Percentiles rank a stretch among this genome's conserved stretches.
Conservation (phyloP, 1,284 basidiomycete species). For the Tetrapyrgos nigripes region DNA sequence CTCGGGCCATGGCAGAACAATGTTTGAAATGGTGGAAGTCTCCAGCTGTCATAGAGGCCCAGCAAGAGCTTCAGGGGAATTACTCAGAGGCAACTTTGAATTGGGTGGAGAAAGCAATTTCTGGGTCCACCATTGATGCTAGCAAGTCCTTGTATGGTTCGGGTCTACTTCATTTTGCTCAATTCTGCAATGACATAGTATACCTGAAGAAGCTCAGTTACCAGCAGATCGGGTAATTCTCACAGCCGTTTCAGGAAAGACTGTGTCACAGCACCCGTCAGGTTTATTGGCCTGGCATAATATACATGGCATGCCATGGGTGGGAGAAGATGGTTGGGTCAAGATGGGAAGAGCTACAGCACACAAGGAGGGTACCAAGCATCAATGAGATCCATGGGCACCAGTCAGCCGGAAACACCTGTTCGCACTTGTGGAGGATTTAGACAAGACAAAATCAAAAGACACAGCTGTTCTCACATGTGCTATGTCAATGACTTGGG, state of each 20-base stretch:
- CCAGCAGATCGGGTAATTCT: constrained; percentile 36
- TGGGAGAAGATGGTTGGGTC: constrained; percentile 2
- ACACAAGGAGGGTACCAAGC: neutral
- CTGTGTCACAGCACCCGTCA: constrained; percentile 1
- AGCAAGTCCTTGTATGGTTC: constrained; percentile 37
- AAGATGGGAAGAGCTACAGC: neutral
- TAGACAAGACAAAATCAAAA: neutral
- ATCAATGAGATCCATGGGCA: neutral
- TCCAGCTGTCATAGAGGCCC: neutral
- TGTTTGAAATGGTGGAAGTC: neutral
- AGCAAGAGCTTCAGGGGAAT: neutral
- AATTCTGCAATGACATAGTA: constrained; percentile 38
- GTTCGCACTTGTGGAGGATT: neutral
- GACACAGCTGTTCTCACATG: constrained; percentile 8
- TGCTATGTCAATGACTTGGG: constrained; percentile 6
- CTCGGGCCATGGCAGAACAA: neutral
- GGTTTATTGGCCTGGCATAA: constrained; percentile 15
- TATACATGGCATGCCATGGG: constrained; percentile 6
- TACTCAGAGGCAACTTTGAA: neutral
- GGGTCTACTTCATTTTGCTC: constrained; percentile 37
- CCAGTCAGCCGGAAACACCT: constrained; percentile 10
- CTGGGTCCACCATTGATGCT: neutral
- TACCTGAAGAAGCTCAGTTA: constrained; percentile 36
- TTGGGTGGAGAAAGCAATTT: neutral
- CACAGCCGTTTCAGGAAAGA: constrained; percentile 18